Evolutionary conservation across 1,139 yeast genomes (phyloP).

Genomic region (Suhomyces bolitotheri): DNA sequence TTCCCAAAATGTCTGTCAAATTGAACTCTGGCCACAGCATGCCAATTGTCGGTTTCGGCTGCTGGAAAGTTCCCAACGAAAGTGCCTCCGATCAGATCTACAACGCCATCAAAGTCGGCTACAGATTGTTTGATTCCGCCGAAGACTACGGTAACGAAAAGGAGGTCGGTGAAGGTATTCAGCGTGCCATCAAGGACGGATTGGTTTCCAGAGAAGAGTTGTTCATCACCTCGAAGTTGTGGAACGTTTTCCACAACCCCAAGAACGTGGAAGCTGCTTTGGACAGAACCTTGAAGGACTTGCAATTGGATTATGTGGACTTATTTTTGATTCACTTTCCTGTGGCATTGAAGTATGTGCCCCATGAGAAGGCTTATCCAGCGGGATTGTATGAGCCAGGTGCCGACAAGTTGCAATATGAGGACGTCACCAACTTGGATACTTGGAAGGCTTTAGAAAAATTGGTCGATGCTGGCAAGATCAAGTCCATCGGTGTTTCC

Average conservation of each 20-base stretch:
- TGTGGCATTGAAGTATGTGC: slow-evolving; percentile 70
- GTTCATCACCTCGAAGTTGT: slow-evolving; percentile 74
- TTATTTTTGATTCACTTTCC: slow-evolving; percentile 81
- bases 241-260: slow-evolving; percentile 78
- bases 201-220: slow-evolving; percentile 70
- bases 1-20: slow-evolving; percentile 42
- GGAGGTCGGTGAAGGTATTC: slow-evolving; percentile 71
- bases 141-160: slow-evolving; percentile 76
- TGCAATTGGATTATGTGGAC: slow-evolving; percentile 69
- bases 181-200: slow-evolving; percentile 64
- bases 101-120: slow-evolving; percentile 69
- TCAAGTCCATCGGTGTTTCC: slow-evolving; percentile 79
- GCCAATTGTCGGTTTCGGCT: slow-evolving; percentile 68
- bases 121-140: slow-evolving; percentile 77
- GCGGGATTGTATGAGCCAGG: slow-evolving; percentile 65
- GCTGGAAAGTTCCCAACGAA: slow-evolving; percentile 63
- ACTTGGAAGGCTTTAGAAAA: slow-evolving; percentile 82
- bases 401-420: slow-evolving; percentile 57
- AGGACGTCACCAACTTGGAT: slow-evolving; percentile 68
- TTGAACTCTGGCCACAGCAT: slow-evolving; percentile 60
- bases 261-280: slow-evolving; percentile 58
- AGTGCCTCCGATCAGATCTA: slow-evolving; percentile 61
- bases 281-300: slow-evolving; percentile 61
- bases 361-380: slow-evolving; percentile 73
- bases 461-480: slow-evolving; percentile 57